Evolutionary conservation across 2,329 filamentous ascomycete species (phyloP), one percentile per base, ranked within the genome.

Genomic region (Xylariaceae sp.): DNA sequence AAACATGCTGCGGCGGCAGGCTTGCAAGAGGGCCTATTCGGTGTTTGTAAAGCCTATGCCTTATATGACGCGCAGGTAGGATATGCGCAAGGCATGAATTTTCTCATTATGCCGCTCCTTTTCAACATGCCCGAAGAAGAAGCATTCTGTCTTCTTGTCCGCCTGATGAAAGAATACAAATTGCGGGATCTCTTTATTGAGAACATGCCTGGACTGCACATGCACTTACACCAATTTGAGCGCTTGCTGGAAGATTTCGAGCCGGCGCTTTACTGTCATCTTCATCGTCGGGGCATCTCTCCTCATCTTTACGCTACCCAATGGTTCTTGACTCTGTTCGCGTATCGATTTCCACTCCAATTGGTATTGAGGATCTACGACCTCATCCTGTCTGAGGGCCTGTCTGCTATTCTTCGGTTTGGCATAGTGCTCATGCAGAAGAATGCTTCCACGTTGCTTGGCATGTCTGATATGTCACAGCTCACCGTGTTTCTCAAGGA

Each of bases 111-210:
- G 91, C 94, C 95, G 19, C 71, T 99, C 16, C 77, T 99, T 1
- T 97, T 99, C 74, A 97, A 97, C 69, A 96, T 97, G 92, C 89
- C 92, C 2, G 93, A 97, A 72, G 91, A 96, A 66, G 94, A 99
- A 72, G 93, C 94, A 0, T 99, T 99, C 66, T 94, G 90, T 63
- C 76, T 99, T 16, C 82, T 99, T 22, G 91, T 97, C 16, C 87
- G 90, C 58, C 73, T 99, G 48, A 99, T 99, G 94, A 95, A 95
- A 73, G 90, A 97, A 60, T 99, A 97, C 70, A 86, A 90, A 53
- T 77, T 99, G 31, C 88, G 94, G 42, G 91, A 97, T 59, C 82
- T 99, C 64, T 99, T 97, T 66, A 84, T 95, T 47, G 87, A 93
- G 58, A 94, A 97, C 63, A 99, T 99, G 94, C 89, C 92, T 6